phyloP scores from a whole-genome alignment of 495 filamentous ascomycete genomes.

The Collariella sp. region DNA sequence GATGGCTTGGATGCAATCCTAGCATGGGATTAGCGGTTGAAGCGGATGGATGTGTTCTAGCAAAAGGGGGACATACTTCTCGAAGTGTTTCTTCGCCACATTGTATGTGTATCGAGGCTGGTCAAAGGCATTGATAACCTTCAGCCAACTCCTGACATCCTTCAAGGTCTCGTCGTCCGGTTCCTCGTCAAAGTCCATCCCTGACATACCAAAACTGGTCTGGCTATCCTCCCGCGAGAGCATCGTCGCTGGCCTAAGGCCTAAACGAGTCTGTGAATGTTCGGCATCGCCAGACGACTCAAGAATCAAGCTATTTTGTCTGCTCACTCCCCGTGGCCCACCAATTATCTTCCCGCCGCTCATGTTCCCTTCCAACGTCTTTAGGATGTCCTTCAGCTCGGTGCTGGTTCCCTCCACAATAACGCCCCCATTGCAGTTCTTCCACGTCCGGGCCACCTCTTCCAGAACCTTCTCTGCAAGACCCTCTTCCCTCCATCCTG shows the following conservation, averaged over 20 bases:
- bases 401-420: slow-evolving; percentile 78
- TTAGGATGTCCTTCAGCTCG: slow-evolving; percentile 70
- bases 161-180: slow-evolving; percentile 47
- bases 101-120: slow-evolving; percentile 84
- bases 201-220: slow-evolving; percentile 54
- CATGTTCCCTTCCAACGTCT: slow-evolving; percentile 75
- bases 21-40: not conserved
- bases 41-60: no score
- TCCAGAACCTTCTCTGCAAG: slow-evolving; percentile 86
- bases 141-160: slow-evolving; percentile 69
- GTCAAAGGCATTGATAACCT: slow-evolving; percentile 69
- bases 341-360: slow-evolving; percentile 60
- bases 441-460: slow-evolving; percentile 85
- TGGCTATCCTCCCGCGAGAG: slow-evolving; percentile 49
- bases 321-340: slow-evolving; percentile 39
- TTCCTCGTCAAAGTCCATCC: slow-evolving; percentile 52
- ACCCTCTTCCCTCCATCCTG: slow-evolving; percentile 93
- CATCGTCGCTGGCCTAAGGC: slow-evolving; percentile 31
- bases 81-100: slow-evolving; percentile 81
- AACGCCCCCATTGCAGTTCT: slow-evolving; percentile 69
- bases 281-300: slow-evolving; percentile 33
- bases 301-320: slow-evolving; percentile 50
- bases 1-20: slow-evolving; percentile 58
- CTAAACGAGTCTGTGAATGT: slow-evolving; percentile 34
- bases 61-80: slow-evolving; percentile 41